Conservation (phyloP, 208 protist genomes). For the Balamuthia mandrillaris region DNA sequence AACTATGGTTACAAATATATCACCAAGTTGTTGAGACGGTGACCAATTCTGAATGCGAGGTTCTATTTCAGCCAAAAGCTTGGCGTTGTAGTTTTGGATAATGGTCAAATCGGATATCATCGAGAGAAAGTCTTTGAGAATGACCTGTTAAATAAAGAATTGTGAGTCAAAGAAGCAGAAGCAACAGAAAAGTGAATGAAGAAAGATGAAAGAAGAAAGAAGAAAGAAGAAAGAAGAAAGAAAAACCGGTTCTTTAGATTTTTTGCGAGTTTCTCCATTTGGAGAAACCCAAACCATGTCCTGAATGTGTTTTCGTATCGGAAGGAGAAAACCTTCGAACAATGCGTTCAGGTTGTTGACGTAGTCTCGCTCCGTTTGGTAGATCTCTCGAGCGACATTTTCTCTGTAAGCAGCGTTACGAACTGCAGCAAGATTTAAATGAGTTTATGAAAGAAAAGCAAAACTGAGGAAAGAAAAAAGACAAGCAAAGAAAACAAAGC, state of each 20-base stretch:
- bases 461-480: not conserved
- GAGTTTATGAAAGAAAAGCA: no score
- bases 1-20: slow-evolving; percentile 33
- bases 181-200: not conserved
- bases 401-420: slow-evolving; percentile 7
- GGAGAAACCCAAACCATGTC: no score
- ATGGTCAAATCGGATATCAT: not conserved
- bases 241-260: not conserved
- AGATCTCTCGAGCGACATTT: slow-evolving; percentile 24
- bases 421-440: slow-evolving; percentile 9
- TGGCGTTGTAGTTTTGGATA: slow-evolving; percentile 24
- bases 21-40: not conserved
- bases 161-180: not conserved
- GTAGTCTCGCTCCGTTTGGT: slow-evolving; percentile 26
- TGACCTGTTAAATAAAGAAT: not conserved
- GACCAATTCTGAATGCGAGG: not conserved
- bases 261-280: no score
- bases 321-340: not conserved
- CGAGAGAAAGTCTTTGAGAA: not conserved
- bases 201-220: not conserved
- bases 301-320: not conserved
- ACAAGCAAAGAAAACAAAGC: not conserved
- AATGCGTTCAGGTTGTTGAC: not conserved
- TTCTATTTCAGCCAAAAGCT: not conserved
- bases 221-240: not conserved